Base-by-base conservation (phyloP, 2,329 filamentous ascomycete species). In the Aspergillus ochraceus region DNA sequence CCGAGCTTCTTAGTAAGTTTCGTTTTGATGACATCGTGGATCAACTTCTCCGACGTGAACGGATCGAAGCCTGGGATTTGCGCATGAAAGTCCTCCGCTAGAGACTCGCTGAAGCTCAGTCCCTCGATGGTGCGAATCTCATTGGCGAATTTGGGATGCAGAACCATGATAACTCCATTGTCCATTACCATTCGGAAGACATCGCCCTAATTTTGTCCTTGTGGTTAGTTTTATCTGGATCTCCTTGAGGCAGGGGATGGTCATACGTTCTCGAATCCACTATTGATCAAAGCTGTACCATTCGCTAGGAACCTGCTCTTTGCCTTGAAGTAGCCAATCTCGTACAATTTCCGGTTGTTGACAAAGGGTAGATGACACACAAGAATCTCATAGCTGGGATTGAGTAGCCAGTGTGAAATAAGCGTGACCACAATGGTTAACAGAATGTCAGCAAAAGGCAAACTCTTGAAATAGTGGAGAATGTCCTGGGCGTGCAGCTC, bases 51-150 rank as follows among this genome's bases (percentile, higher is more conserved):
- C 17, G 42, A 49, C 3, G 19, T 57, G 32, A 57, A 57, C 1
- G 32, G 30, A 17, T 57, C 49, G 24, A 57, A 57, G 20, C 55
- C 55, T 6, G 47, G 32, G 8, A 57, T 52, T 20, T 57, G 12
- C 19, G 19, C 24, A 11, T 57, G 55, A 19, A 52, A 57, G 30
- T 57, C 36, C 10, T 30, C 46, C 10, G 45, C 50, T 4, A 52
- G 12, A 20, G 19, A 20, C 9, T 12, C 49, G 29, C n/a, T 36
- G 50, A 32, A 47, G 29, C 50, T 36, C n/a, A 32, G 26, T 36
- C 29, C 50, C 50, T 52, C 50, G 17, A 52, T 32, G 11, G 17
- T 32, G 11, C 50, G 50, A 12, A 52, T 29, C 29, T 52, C 29
- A 12, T 36, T 52, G 50, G 26, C 26, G 26, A 36, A 52, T 6